Conservation (phyloP, 345 rosid species). For the Aethionema arabicum region DNA sequence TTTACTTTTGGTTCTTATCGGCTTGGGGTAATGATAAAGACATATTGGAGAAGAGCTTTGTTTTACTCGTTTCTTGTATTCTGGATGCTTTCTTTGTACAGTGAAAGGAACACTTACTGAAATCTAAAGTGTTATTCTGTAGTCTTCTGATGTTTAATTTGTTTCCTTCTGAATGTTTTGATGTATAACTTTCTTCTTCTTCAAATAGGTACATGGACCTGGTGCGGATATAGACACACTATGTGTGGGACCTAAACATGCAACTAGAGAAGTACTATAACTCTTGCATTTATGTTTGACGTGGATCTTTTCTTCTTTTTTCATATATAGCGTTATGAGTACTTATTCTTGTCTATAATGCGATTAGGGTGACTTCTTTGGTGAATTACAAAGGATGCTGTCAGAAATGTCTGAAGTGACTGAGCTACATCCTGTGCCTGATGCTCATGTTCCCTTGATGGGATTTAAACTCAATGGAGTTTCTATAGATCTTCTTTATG, state of each 20-base stretch:
- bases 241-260: slow-evolving; percentile 94
- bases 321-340: slow-evolving; percentile 11
- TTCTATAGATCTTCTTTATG: slow-evolving; percentile 95
- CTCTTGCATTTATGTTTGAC: slow-evolving; percentile 30
- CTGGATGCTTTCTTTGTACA: too few relatives aligned
- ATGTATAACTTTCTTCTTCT: neutral
- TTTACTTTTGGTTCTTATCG: slow-evolving; percentile 99
- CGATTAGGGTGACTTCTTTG: slow-evolving; percentile 89
- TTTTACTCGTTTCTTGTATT: neutral
- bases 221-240: slow-evolving; percentile 98
- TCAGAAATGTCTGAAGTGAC: slow-evolving; percentile 91
- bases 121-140: too few relatives aligned
- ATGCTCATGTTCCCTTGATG: slow-evolving; percentile 97
- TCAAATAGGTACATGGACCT: slow-evolving; percentile 93
- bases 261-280: slow-evolving; percentile 80
- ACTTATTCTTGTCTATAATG: slow-evolving; percentile 27
- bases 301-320: slow-evolving; percentile 2
- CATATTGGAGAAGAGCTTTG: slow-evolving; percentile 32
- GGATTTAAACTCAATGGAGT: slow-evolving; percentile 81
- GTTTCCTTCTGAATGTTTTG: neutral
- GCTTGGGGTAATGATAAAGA: slow-evolving; percentile 54
- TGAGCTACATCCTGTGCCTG: slow-evolving; percentile 96
- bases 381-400: slow-evolving; percentile 77
- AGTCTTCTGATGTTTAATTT: neutral
- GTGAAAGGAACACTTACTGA: too few relatives aligned